Base-by-base conservation (phyloP, 2,329 filamentous ascomycete genomes). In the Rosellinia necatrix region DNA sequence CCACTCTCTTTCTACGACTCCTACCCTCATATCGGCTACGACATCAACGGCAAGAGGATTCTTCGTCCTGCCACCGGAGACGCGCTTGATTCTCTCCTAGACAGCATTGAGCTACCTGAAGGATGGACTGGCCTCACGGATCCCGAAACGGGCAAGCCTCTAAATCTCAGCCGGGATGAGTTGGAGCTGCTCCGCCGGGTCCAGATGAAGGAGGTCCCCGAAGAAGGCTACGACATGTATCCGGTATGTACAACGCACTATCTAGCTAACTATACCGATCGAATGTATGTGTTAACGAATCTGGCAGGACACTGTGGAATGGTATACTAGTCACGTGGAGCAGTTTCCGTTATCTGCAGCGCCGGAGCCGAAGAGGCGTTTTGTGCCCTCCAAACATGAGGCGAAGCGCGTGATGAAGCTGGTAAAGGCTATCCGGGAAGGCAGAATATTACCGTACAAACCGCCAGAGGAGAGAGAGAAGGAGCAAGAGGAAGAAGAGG, bases 41-140 rank as follows among this genome's bases (percentile, higher is more conserved):
- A 97, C 68, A 97, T 99, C 77, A 96, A 99, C 73, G 94, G 94
- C 73, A 97, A 96, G 82, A 96, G 90, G 74, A 96, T 99, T 62
- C 90, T 96, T 87, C 89, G 94, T 49, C 94, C 94, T 6, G 94
- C 96, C 3, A 93, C 92, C 65, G 93, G 93, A 49, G 89, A 96
- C 71, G 94, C 94, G 30, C 78, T 99, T 27, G 94, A 99, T 78
- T 91, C 92, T 10, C 81, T 99, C 38, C 81, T 99, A 8, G 93
- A 99, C 68, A 97, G 90, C 74, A 99, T 99, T 67, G 94, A 99
- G 70, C 81, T 99, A 30, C 94, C 94, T 12, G 92, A 96, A 79
- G 94, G 93, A 62, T 99, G 92, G 92, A 99, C 94, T 50, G 94
- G 93, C 54, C 79, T 97, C 62, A 97, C 92, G 7, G 94, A 99